Percentiles rank a stretch among this genome's conserved stretches.
phyloP scores from a whole-genome alignment of 805 yeast species.

The Wickerhamomyces bisporus region DNA sequence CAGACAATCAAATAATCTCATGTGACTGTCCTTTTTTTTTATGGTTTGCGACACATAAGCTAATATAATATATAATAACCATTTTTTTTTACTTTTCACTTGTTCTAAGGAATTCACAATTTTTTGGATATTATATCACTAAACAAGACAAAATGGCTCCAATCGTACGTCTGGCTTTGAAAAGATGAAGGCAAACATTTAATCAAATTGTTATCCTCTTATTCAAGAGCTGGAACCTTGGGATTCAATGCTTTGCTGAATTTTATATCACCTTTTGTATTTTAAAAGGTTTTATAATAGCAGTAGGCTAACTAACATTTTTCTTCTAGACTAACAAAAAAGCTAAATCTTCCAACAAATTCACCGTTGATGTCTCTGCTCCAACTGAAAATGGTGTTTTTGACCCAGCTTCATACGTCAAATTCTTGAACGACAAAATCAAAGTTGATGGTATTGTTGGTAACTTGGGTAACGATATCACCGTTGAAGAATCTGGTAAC shows the following conservation, averaged over 20 bases:
- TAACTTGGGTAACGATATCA: conserved; percentile 93
- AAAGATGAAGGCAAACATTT: conserved; percentile 17
- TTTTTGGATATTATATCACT: too few species aligned
- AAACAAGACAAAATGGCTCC: conserved; percentile 89
- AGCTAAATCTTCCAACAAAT: conserved; percentile 79
- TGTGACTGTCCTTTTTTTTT: conserved; percentile 1
- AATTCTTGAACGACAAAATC: conserved; percentile 98
- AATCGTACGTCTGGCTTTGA: conserved; percentile 61
- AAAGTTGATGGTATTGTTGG: conserved; percentile 96
- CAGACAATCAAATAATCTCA: too few species aligned
- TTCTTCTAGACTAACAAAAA: conserved; percentile 65
- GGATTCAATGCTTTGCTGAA: conserved; percentile 24
- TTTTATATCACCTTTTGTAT: conserved; percentile 25
- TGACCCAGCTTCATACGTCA: conserved; percentile 96
- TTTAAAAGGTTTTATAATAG: conserved; percentile 29
- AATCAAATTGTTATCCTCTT: conserved; percentile 26
- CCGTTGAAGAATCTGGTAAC: conserved; percentile 85
- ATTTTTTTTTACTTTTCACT: neutral
- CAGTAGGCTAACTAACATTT: conserved; percentile 60
- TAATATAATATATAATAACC: too few species aligned
- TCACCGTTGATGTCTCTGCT: conserved; percentile 93
- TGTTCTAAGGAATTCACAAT: too few species aligned
- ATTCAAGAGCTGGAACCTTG: conserved; percentile 1
- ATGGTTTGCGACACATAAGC: conserved; percentile 1
- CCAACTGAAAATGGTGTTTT: conserved; percentile 97